Base-by-base conservation (phyloP, 2,329 filamentous ascomycete genomes). In the Claviceps sp. region DNA sequence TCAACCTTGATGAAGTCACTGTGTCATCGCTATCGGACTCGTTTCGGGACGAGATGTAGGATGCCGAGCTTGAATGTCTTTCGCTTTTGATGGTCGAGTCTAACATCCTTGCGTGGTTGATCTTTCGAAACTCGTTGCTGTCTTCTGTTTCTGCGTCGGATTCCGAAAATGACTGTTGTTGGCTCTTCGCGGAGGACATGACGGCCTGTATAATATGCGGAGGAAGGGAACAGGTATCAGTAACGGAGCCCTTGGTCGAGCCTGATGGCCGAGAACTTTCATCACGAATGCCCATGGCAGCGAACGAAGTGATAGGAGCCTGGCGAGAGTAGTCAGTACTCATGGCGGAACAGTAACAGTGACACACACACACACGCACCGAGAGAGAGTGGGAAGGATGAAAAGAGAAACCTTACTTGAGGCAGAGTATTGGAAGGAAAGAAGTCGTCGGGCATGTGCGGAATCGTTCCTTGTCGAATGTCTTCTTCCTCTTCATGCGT, bases 401-500 rank as follows among this genome's bases (percentile, higher is more conserved):
- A 20, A 30, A 14, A 22, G n/a, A 24, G 16, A 16, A 4, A 9
- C 16, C 54, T 42, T 53, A 65, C 63, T 38, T 52, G 51, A 0
- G 58, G 59, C 13, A 56, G 34, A 6, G 48, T 51, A 14, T 61
- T 56, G 2, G 56, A 51, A 0, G 55, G 57, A 34, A 64, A 65
- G 49, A 67, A 67, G 20, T 63, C 57, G 2, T 54, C 53, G 30
- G 53, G 60, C 8, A 58, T 46, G 5, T 38, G 24, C 24, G 56
- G 57, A 26, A 26, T 18, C 9, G 0, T 42, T 34, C 26, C 56
- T 56, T 0, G 46, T 34, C 9, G 47, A 30, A 6, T 51, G 18
- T 54, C 57, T 62, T 57, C 51, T 1, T 38, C 34, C 42, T 69
- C 67, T 34, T 68, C 67, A 0, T 57, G 45, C 0, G 65, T 67